Evolutionary conservation across 2,329 filamentous ascomycete species (phyloP), one percentile per base, ranked within the genome.

Genomic region (Didymella lethalis): DNA sequence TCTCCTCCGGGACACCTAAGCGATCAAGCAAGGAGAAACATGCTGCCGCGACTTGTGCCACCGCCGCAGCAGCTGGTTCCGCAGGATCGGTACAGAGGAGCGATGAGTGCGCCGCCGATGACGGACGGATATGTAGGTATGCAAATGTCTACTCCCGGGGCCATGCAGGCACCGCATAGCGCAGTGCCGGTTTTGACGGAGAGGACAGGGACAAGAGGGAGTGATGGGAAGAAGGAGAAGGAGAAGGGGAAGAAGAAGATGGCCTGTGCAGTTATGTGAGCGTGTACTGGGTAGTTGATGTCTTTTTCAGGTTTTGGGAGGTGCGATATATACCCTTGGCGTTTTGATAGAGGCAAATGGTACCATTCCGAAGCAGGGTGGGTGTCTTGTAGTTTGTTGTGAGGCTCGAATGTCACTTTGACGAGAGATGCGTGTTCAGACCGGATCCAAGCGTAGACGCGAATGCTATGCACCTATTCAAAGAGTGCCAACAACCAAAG

Each of bases 81-180:
- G 8, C 59, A 59, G 5, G 36, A 32, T 23, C 31, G 51, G 8
- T 57, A 59, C n/a, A 44, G 58, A 2, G 54, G 57, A 2, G 63
- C 64, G 14, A 52, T 66, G 51, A 69, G 66, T 46, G 69, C 67
- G 40, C 67, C 68, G 8, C 65, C 65, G 3, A 41, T 65, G 7
- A 57, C 66, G 7, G 51, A 59, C 5, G 25, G 44, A 7, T 44
- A 45, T 38, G 8, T 18, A n/a, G 44, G 43, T 8, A 28, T 41
- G 28, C 18, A 28, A 14, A 29, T 31, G 36, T 28, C 25, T 25
- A 40, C 26, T 7, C 26, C 36, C 7, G 44, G 25, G 12, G 26
- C 18, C n/a, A 32, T 52, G 50, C 48, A 36, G 10, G 61, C 43
- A 3, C 48, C 38, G 29, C 48, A 54, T 7, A 61, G 53, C 14